Evolutionary conservation across 2,329 filamentous ascomycete species (phyloP).

Genomic region (Beauveria bassiana): DNA sequence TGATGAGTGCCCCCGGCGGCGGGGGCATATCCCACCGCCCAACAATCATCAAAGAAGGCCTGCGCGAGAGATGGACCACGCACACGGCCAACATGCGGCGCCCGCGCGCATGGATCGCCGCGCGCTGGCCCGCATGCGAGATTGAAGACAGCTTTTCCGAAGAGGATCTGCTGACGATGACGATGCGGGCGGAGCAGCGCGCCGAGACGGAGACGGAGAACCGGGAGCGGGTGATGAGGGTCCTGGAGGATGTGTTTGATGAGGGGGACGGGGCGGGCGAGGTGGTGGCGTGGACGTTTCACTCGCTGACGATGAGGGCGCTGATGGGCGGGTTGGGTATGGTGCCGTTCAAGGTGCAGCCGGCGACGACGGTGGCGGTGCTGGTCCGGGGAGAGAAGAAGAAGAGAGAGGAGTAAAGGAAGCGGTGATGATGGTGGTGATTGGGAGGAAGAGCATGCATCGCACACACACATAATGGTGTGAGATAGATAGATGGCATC

Average conservation of each 20-base stretch:
- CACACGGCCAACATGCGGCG: conserved; percentile 56
- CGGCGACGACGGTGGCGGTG: conserved; percentile 46
- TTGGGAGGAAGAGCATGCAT: no score
- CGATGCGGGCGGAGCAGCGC: conserved; percentile 31
- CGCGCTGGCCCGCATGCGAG: conserved; percentile 40
- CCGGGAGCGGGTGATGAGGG: conserved; percentile 31
- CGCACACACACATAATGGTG: no score
- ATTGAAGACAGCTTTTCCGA: conserved; percentile 50
- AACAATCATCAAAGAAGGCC: conserved; percentile 46
- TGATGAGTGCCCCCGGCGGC: conserved; percentile 26
- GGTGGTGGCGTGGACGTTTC: conserved; percentile 42
- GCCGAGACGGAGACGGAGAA: conserved; percentile 44
- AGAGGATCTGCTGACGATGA: conserved; percentile 44
- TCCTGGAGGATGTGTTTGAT: conserved; percentile 40
- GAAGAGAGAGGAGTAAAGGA: neutral
- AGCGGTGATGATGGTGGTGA: neutral
- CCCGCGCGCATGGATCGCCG: conserved; percentile 37
- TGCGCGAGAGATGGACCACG: conserved; percentile 51
- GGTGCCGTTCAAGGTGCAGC: conserved; percentile 38
- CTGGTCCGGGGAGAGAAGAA: conserved; percentile 40
- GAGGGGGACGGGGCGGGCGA: conserved; percentile 22
- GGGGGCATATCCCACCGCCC: conserved; percentile 35
- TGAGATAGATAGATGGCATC: no score
- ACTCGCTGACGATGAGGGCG: conserved; percentile 38
- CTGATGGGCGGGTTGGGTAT: conserved; percentile 35